Conservation (phyloP, 495 filamentous ascomycete genomes). For the Penicillium tannophilum region DNA sequence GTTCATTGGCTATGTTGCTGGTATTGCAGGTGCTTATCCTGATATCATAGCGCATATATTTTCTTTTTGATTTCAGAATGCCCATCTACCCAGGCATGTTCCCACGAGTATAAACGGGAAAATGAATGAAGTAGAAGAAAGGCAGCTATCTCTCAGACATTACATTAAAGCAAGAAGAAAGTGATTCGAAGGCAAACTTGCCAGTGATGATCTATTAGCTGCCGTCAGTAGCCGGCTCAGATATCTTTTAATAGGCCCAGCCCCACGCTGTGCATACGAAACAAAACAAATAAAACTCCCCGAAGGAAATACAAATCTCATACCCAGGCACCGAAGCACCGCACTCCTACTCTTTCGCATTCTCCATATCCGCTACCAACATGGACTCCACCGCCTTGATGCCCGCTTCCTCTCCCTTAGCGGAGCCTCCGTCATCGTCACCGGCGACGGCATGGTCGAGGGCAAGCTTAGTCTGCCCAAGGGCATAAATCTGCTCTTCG, state of each 20-base stretch:
- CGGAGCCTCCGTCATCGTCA: constrained; percentile 50
- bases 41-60: too few species aligned
- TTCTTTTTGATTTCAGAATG: too few species aligned
- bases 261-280: not conserved
- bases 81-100: not conserved
- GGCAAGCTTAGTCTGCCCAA: constrained; percentile 90
- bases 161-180: constrained; percentile 4
- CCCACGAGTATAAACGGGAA: not conserved
- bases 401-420: constrained; percentile 57
- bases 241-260: not conserved
- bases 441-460: constrained; percentile 83
- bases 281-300: not conserved
- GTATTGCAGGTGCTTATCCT: too few species aligned
- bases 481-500: constrained; percentile 87
- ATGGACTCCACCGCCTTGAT: constrained; percentile 67
- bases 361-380: constrained; percentile 45
- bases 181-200: not conserved
- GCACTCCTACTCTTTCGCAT: constrained; percentile 5
- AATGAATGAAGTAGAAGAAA: not conserved
- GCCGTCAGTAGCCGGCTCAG: not conserved
- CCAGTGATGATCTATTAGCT: not conserved
- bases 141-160: not conserved
- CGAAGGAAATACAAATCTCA: not conserved
- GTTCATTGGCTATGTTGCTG: too few species aligned
- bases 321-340: not conserved